Base-by-base conservation (phyloP, 352 stramenopile genomes). In the Pythium brassicae region DNA sequence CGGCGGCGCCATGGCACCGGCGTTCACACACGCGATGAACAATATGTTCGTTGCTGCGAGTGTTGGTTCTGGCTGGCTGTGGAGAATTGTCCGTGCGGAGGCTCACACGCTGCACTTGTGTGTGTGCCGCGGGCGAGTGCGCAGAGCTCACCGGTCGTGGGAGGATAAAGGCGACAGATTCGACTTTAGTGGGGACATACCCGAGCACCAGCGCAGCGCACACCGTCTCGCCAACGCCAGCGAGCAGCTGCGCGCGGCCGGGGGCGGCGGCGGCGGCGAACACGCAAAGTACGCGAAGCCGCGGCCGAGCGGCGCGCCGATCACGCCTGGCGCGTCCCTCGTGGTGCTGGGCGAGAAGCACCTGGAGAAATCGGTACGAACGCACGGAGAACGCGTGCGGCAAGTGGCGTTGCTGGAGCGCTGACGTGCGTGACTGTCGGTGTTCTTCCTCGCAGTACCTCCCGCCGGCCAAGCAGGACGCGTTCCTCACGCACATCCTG, bases 271-370 rank as follows among this genome's bases (percentile, higher is more conserved):
- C n/a, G 20, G 25, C 34, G 17, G 1, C 5, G 12, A 9, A 19
- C 32, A 37, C n/a, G 7, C 19, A 14, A 64, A 58, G 43, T 54
- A 64, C 37, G 25, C 27, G 32, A 58, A 43, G 43, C 34, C 20
- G 34, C 58, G 45, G 14, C 32, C 58, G 32, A 65, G 58, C n/a
- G 58, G 58, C 26, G 25, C 15, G 26, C 2, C 35, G 45, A 60
- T 65, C 51, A 55, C 32, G 23, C 51, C 58, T 14, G 51, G 51
- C 39, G 58, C 45, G 23, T 65, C 53, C n/a, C 50, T 59, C 43
- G 17, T 46, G 19, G 23, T 45, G 34, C 23, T 32, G 12, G 52
- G 52, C 27, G 42, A 47, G 22, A 34, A 49, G 40, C 51, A 58
- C n/a, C 52, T 65, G 10, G 26, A 20, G 14, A 20, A 58, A 20